Conservation (phyloP, 2,329 filamentous ascomycete genomes). For the Fusarium virguliforme region DNA sequence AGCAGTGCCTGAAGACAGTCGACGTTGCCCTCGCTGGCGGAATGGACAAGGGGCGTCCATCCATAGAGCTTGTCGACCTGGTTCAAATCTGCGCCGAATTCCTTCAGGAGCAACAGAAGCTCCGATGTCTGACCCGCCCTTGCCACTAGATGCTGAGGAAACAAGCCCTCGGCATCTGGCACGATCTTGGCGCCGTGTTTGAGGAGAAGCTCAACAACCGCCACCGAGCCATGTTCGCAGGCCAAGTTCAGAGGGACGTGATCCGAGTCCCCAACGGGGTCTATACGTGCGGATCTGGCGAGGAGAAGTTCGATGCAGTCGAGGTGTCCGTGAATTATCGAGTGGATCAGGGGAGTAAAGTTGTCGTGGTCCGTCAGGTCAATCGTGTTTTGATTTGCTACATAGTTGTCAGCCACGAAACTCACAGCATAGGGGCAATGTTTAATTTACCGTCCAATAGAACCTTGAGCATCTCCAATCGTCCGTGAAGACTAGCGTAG, state of each 20-base stretch:
- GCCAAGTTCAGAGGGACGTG: slow-evolving; percentile 96
- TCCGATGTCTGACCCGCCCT: slow-evolving; percentile 87
- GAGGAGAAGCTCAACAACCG: slow-evolving; percentile 88
- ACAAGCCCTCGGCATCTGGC: slow-evolving; percentile 96
- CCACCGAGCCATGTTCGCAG: slow-evolving; percentile 90
- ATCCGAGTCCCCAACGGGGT: slow-evolving; percentile 88
- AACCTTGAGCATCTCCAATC: slow-evolving; percentile 84
- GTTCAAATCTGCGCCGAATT: slow-evolving; percentile 90
- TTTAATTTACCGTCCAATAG: slow-evolving; percentile 73
- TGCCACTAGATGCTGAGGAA: slow-evolving; percentile 96
- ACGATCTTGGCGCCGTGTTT: slow-evolving; percentile 85
- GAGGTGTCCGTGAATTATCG: slow-evolving; percentile 89
- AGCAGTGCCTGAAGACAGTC: slow-evolving; percentile 87
- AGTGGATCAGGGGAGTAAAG: slow-evolving; percentile 95
- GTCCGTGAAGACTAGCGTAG: slow-evolving; percentile 96
- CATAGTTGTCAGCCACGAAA: slow-evolving; percentile 26
- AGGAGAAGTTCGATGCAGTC: slow-evolving; percentile 86
- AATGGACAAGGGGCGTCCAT: slow-evolving; percentile 97
- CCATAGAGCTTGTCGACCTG: slow-evolving; percentile 96
- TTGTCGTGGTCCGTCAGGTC: slow-evolving; percentile 96
- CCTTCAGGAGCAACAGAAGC: slow-evolving; percentile 83
- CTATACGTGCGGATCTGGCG: slow-evolving; percentile 83
- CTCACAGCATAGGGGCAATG: background rate
- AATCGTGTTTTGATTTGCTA: slow-evolving; percentile 81
- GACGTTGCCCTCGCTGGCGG: slow-evolving; percentile 95